Evolutionary conservation across 495 filamentous ascomycete genomes (phyloP).

Genomic region (Penicillium simplicissimum): DNA sequence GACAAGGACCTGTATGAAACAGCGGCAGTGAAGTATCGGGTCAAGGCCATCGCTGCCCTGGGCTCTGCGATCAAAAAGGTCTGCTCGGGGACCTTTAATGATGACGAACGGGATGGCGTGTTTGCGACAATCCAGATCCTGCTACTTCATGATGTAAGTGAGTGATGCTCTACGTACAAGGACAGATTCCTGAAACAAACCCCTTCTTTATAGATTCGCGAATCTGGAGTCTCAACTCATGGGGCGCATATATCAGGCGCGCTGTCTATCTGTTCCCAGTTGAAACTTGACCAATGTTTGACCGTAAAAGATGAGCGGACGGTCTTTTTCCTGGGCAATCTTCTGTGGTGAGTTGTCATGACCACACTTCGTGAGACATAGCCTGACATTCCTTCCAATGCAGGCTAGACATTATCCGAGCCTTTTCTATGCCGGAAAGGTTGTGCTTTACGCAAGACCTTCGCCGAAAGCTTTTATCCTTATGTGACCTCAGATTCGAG

Average conservation of each 20-base stretch:
- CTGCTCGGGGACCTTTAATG: slow-evolving; percentile 25
- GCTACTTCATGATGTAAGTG: slow-evolving; percentile 41
- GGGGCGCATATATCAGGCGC: slow-evolving; percentile 44
- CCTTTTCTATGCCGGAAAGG: slow-evolving; percentile 33
- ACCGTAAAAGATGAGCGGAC: slow-evolving; percentile 30
- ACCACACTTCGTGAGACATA: background rate
- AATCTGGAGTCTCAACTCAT: slow-evolving; percentile 39
- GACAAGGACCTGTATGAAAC: slow-evolving; percentile 31
- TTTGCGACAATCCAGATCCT: slow-evolving; percentile 43
- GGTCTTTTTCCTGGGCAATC: slow-evolving; percentile 41
- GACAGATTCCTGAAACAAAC: background rate
- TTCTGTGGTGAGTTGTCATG: slow-evolving; percentile 31
- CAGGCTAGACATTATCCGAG: slow-evolving; percentile 43
- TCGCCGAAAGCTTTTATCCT: slow-evolving; percentile 30
- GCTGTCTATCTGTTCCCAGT: slow-evolving; percentile 39
- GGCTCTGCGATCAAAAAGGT: slow-evolving; percentile 32
- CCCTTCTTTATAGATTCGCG: slow-evolving; percentile 29
- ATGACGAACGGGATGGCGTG: slow-evolving; percentile 37
- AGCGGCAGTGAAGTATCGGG: slow-evolving; percentile 36
- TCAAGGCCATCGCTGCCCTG: slow-evolving; percentile 39
- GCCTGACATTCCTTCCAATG: background rate
- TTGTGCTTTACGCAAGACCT: slow-evolving; percentile 40
- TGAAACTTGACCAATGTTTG: slow-evolving; percentile 32
- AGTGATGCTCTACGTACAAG: background rate
- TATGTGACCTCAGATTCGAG: slow-evolving; percentile 36